Evolutionary conservation across 139 green algal genomes (phyloP).

Genomic region (Chlorella sp.): DNA sequence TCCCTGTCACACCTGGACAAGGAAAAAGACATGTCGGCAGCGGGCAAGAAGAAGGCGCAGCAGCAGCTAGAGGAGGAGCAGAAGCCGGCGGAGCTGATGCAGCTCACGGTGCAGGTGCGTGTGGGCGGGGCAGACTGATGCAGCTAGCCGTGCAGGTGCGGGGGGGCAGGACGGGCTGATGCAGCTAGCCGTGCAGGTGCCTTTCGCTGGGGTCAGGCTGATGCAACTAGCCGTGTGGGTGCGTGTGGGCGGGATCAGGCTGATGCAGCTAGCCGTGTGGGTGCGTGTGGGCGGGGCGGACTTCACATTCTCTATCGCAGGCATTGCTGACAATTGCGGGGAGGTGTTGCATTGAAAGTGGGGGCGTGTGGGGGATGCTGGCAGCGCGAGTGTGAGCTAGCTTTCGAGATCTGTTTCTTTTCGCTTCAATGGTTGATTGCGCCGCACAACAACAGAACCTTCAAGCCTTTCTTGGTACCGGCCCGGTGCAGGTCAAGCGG

Average conservation of each 20-base stretch:
- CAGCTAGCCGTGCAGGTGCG: not conserved
- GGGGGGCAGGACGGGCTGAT: not conserved
- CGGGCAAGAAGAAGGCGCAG: slow-evolving; percentile 26
- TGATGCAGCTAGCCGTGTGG: not conserved
- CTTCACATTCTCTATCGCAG: too few relatives aligned
- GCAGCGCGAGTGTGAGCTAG: too few relatives aligned
- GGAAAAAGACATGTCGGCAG: slow-evolving; percentile 15
- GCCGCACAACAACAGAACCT: too few relatives aligned
- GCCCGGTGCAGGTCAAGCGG: slow-evolving; percentile 64
- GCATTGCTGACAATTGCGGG: too few relatives aligned
- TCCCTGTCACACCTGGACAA: slow-evolving; percentile 74
- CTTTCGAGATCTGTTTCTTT: not conserved
- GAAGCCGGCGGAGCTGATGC: slow-evolving; percentile 41
- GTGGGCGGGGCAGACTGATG: too few relatives aligned
- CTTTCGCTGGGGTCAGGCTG: not conserved
- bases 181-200: not conserved
- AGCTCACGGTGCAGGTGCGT: slow-evolving; percentile 45
- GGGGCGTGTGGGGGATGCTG: too few relatives aligned
- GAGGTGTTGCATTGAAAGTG: too few relatives aligned
- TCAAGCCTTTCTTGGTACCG: too few relatives aligned
- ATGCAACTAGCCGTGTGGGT: not conserved
- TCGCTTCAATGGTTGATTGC: too few relatives aligned
- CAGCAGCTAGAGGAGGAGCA: slow-evolving; percentile 58
- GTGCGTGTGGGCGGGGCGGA: not conserved
- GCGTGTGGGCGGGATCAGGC: too few relatives aligned